phyloP scores from a whole-genome alignment of 2,329 filamentous ascomycete species.

The Aspergillus sclerotialis region DNA sequence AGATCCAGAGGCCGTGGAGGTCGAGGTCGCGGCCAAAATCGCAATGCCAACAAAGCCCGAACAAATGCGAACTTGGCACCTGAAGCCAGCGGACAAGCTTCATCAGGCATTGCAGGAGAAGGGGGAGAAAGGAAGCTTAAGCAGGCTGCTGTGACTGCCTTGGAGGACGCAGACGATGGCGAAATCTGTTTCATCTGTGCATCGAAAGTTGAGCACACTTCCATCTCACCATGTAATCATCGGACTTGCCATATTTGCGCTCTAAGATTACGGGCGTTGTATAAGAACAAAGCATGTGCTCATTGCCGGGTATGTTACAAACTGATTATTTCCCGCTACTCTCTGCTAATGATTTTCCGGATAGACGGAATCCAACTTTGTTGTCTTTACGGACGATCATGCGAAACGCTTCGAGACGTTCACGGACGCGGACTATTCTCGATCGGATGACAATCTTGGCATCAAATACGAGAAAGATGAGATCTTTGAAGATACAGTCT shows the following conservation, averaged over 20 bases:
- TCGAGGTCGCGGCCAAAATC: conserved; percentile 23
- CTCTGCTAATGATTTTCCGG: conserved; percentile 8
- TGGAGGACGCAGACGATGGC: conserved; percentile 53
- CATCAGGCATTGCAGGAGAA: conserved; percentile 36
- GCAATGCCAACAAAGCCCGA: conserved; percentile 11
- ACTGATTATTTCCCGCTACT: not conserved
- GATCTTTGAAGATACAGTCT: conserved; percentile 82
- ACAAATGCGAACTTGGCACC: too few relatives aligned
- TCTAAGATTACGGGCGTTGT: conserved; percentile 81
- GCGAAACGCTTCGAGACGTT: conserved; percentile 85
- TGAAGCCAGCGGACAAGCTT: conserved; percentile 21
- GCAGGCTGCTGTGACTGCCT: conserved; percentile 18
- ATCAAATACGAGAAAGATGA: conserved; percentile 85
- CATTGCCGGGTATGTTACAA: conserved; percentile 70
- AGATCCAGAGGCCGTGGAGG: conserved; percentile 27
- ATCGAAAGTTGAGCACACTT: conserved; percentile 77
- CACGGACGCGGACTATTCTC: conserved; percentile 62
- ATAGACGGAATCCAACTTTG: conserved; percentile 50
- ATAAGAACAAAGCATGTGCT: conserved; percentile 95
- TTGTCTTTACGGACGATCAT: conserved; percentile 85
- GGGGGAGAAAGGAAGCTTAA: conserved; percentile 23
- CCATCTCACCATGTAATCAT: conserved; percentile 91
- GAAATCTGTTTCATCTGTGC: conserved; percentile 98
- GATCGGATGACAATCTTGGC: conserved; percentile 75
- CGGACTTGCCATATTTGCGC: conserved; percentile 95